phyloP scores from a whole-genome alignment of 192 early-diverging fungal genomes.

The Phycomyces blakesleeanus region DNA sequence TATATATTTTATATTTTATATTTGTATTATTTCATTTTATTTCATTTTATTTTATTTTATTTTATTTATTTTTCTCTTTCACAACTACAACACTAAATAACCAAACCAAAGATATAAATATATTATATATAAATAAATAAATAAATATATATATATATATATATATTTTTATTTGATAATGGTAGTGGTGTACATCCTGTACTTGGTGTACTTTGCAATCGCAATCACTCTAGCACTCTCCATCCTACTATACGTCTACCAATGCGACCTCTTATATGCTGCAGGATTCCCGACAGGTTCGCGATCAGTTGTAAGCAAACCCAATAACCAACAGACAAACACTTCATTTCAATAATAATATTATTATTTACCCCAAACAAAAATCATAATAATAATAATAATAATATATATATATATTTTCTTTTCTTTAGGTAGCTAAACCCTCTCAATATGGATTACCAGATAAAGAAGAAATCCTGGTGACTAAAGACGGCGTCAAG shows the following conservation, averaged over 20 bases:
- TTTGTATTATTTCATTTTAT: too few relatives aligned
- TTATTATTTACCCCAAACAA: not conserved
- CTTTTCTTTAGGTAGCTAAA: conserved; percentile 51
- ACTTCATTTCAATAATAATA: too few relatives aligned
- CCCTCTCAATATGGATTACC: conserved; percentile 69
- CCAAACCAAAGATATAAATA: too few relatives aligned
- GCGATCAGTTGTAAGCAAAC: conserved; percentile 29
- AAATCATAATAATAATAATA: not conserved
- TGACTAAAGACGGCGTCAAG: conserved; percentile 75
- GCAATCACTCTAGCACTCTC: conserved; percentile 21
- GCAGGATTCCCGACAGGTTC: conserved; percentile 32
- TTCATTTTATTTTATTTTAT: too few relatives aligned
- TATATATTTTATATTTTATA: too few relatives aligned
- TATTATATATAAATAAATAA: too few relatives aligned
- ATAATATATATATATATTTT: too few relatives aligned
- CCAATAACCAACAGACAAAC: too few relatives aligned
- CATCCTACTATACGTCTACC: conserved; percentile 27
- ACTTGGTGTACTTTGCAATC: conserved; percentile 28
- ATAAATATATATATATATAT: too few relatives aligned
- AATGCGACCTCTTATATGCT: conserved; percentile 35
- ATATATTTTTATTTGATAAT: too few relatives aligned
- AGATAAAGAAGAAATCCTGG: conserved; percentile 62
- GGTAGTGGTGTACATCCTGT: conserved; percentile 18
- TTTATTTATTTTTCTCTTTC: not conserved
- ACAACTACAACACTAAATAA: too few relatives aligned